Base-by-base conservation (phyloP, 768 basidiomycete species). In the Termitomyces sp. region DNA sequence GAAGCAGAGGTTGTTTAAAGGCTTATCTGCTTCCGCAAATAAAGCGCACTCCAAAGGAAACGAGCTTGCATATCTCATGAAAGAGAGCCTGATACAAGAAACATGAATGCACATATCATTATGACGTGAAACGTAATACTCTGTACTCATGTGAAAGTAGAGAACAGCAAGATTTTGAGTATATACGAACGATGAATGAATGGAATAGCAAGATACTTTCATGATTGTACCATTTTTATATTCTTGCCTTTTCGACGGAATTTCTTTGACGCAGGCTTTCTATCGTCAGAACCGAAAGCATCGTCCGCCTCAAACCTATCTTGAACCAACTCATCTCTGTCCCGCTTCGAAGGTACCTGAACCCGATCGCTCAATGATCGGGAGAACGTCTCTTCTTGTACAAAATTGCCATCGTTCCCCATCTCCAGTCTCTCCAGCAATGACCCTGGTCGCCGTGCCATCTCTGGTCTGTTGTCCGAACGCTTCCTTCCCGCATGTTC, bases 321-420 rank as follows among this genome's bases (percentile, higher is more conserved):
- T 1, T 58, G 56, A 12, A 48, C 55, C 68, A 72, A 68, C n/a
- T 76, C 75, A 0, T 75, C 73, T 33, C 71, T 67, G 59, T 75
- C 75, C 59, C 78, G 67, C 63, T 79, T 79, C 33, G 74, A 69
- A 9, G 77, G 77, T 26, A 77, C 69, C 48, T 70, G 67, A 2
- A 78, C 70, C 55, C 78, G 67, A 46, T 78, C 77, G 30, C 73
- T 70, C 59, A 78, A 65, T 2, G 77, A 74, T 32, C 67, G 66
- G 16, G 71, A 61, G 16, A 52, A 56, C 30, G 56, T 30, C 30
- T 58, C 64, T 33, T 60, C 44, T 13, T 57, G 49, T 3, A 58
- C 13, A 10, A 61, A 55, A 28, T 58, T 59, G 23, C 57, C 58
- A 32, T 63, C 57, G 28, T 59, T 58, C 26, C 60, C 58, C 50